Evolutionary conservation across 1,284 basidiomycete species (phyloP), one percentile per base, ranked within the genome.

Genomic region (Cutaneotrichosporon cutaneum): DNA sequence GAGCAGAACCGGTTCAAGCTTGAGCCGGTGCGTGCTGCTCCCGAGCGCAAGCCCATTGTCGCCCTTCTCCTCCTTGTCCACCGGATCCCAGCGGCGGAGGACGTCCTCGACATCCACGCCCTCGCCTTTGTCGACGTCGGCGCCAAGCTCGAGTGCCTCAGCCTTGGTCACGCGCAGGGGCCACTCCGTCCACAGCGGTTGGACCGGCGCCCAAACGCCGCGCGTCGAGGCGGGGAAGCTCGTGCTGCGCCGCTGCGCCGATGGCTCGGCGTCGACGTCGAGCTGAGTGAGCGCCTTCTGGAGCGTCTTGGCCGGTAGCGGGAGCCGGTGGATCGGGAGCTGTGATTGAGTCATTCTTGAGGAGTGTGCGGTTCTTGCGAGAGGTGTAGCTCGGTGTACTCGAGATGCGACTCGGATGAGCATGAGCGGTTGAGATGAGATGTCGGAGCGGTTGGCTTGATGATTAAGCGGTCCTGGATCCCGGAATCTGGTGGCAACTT

Each of bases 151-250:
- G 2, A 80, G 80, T 67, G 86, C 84, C 74, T 89, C 85, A 24
- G 85, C 81, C 30, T 83, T 81, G 5, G 81, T 80, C 13, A 97
- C 87, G 32, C 87, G 83, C 77, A 91, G 93, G 0, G 95, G 95
- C 78, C 97, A 98, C 6, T 87, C 82, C 0, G 90, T 70, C 7
- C 92, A 91, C 60, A 92, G 85, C 0, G 95, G 94, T 1, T 88
- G 84, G 52, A 92, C 87, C 72, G 88, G 88, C 13, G 90, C 87
- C 82, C 90, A 97, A 73, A 80, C 59, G 2, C 76, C 74, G 44
- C 61, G 54, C 4, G 69, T 64, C 32, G 65, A 54, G 6, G 85
- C 76, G 0, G 83, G 77, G 10, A 82, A 67, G 85, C 82, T 56
- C 85, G 82, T 66, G 84, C 86, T 67, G 60, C 91, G 83, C 45